These are phyloP conservation scores for Rosa persica DNA, from an alignment of 306 rosid genomes.

Conservation along the genomic window DNA sequence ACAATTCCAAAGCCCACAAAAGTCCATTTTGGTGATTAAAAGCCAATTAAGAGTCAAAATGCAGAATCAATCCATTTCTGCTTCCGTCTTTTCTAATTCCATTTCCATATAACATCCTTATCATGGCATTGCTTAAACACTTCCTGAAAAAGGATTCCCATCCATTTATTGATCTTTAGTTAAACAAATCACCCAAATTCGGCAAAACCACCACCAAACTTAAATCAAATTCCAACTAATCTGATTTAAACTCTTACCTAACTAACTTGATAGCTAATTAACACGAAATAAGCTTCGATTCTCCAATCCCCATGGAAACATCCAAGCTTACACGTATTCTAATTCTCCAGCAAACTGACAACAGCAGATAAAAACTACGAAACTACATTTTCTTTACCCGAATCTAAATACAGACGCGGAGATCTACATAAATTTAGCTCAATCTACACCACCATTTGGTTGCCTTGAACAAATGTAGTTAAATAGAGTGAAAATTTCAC, in stretches of 20 bases:
- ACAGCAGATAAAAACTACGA: not conserved
- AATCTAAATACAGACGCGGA: not conserved
- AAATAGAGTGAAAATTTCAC: not conserved
- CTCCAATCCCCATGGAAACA: not conserved
- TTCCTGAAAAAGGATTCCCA: not conserved
- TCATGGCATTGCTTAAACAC: not conserved
- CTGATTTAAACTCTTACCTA: not conserved
- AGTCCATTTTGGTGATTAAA: not conserved
- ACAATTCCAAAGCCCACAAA: not conserved
- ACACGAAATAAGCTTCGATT: not conserved
- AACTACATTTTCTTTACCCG: not conserved
- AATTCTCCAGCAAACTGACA: not conserved
- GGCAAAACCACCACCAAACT: not conserved
- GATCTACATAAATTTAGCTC: conserved; percentile 5
- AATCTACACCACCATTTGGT: not conserved
- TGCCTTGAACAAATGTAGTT: not conserved
- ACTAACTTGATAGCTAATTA: not conserved
- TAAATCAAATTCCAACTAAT: not conserved
- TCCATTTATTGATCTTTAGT: too few species aligned
- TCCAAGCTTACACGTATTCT: too few species aligned
- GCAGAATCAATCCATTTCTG: not conserved
- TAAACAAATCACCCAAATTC: not conserved
- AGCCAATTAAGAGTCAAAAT: not conserved
- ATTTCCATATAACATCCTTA: not conserved
- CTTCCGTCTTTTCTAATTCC: not conserved